These are phyloP conservation scores for Madurella fahalii DNA, from an alignment of 2,329 filamentous ascomycete species.

Conservation along the genomic window DNA sequence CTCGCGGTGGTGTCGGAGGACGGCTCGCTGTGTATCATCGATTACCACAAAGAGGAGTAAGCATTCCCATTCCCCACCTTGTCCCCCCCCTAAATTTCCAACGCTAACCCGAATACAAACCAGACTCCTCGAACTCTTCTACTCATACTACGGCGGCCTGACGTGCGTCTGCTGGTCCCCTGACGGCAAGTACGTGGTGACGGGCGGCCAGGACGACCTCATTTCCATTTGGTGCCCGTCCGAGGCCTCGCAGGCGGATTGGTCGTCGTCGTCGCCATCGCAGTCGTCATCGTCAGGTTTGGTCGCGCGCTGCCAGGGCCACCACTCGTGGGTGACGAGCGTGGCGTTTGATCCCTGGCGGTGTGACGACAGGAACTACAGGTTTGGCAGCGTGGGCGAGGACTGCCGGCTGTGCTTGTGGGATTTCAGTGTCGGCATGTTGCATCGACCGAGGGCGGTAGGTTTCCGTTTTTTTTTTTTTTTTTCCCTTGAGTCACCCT, in stretches of 20 bases:
- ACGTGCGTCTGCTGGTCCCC: conserved; percentile 96
- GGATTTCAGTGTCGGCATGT: conserved; percentile 97
- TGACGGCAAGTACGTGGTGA: conserved; percentile 91
- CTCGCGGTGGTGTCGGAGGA: conserved; percentile 90
- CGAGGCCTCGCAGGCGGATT: conserved; percentile 43
- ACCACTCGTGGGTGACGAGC: conserved; percentile 90
- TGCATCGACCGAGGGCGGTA: conserved; percentile 78
- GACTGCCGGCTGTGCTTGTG: conserved; percentile 87
- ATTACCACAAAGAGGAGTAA: conserved; percentile 86
- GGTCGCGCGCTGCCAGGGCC: conserved; percentile 88
- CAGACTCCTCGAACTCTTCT: conserved; percentile 80
- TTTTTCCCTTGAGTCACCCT: not conserved
- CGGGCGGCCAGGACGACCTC: conserved; percentile 91
- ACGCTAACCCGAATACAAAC: not conserved
- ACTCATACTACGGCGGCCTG: conserved; percentile 89
- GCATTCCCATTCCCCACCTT: conserved; percentile 26
- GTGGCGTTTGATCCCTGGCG: conserved; percentile 97
- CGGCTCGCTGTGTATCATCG: conserved; percentile 81
- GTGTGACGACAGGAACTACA: conserved; percentile 91
- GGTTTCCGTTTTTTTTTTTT: conserved; percentile 33
- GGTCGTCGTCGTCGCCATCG: no score
- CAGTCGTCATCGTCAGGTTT: conserved; percentile 51
- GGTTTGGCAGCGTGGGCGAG: conserved; percentile 93
- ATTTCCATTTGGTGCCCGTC: conserved; percentile 92
- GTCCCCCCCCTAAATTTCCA: not conserved